Base-by-base conservation (phyloP, 2,329 filamentous ascomycete genomes). In the Monilinia vaccinii-corymbosi region DNA sequence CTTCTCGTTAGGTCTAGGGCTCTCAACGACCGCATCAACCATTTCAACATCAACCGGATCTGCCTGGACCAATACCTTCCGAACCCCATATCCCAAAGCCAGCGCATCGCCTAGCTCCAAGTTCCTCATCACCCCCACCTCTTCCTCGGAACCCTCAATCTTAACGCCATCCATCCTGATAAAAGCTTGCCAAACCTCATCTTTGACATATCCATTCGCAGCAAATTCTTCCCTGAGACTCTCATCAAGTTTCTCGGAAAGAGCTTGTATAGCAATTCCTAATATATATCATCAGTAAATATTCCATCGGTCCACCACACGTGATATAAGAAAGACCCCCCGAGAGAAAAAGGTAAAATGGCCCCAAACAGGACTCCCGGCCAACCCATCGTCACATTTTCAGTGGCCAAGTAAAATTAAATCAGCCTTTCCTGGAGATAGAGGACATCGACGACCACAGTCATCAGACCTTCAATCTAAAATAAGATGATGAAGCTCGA, bases 221-320 rank as follows among this genome's bases (percentile, higher is more conserved):
- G 40, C 44, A 36, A 44, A 25, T 23, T 48, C 48, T 46, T 47
- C 34, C 16, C 21, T 52, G 45, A 53, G 47, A 25, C 21, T 5
- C 11, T 36, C 49, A 7, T 62, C 55, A 23, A 63, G 25, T 31
- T 48, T 51, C 14, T 61, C 50, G 21, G 64, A 61, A 25, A 66
- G 51, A 16, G 47, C 46, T 31, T 52, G 34, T 25, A 66, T 62
- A 28, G 60, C 52, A 18, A 66, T 56, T n/a, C 58, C 63, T 63
- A 31, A 7, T 18, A 23, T 36, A 14, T 11, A 8, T 25, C 32
- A 46, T 58, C 25, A 61, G 42, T 18, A 16, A 11, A 14, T 6
- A 14, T 32, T 47, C 44, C 31, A 50, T n/a, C 25, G 58, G 51
- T 45, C 13, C 25, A 57, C 38, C 44, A n/a, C 51, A 60, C 58